Percentiles rank a stretch among this genome's conserved stretches.
phyloP scores from a whole-genome alignment of 495 filamentous ascomycete species.

The Chaetomium fimeti region DNA sequence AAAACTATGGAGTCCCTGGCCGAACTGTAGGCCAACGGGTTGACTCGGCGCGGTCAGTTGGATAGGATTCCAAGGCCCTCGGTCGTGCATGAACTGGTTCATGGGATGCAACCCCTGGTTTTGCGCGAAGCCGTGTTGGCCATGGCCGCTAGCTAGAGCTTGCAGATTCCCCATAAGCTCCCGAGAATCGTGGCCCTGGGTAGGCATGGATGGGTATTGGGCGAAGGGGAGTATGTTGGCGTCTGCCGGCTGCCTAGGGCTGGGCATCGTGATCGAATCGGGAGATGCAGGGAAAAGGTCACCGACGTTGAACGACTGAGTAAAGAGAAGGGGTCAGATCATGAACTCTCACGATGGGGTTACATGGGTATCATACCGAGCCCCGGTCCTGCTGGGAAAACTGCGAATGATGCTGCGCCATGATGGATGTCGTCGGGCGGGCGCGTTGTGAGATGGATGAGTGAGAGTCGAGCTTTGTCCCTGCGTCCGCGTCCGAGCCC shows the following conservation, averaged over 20 bases:
- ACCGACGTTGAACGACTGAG: neutral
- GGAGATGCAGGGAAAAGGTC: slow-evolving; percentile 19
- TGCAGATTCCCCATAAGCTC: neutral
- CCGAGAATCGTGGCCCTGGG: neutral
- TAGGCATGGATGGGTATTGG: slow-evolving; percentile 5
- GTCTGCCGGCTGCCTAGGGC: neutral
- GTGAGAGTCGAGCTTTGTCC: neutral
- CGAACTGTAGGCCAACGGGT: neutral
- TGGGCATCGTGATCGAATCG: slow-evolving; percentile 18
- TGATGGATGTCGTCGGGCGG: neutral
- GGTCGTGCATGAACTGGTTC: slow-evolving; percentile 16
- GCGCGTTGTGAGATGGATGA: neutral
- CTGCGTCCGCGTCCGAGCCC: neutral
- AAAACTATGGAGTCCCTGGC: slow-evolving; percentile 9
- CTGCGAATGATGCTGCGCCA: slow-evolving; percentile 15
- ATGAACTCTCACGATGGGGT: neutral
- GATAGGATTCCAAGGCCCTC: neutral
- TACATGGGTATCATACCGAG: slow-evolving; percentile 14
- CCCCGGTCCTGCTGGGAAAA: slow-evolving; percentile 16
- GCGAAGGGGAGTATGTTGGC: slow-evolving; percentile 3
- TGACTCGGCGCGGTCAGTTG: neutral
- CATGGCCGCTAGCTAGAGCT: neutral
- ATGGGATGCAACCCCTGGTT: neutral
- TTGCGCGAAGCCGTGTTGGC: slow-evolving; percentile 1
- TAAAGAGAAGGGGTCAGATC: neutral